Base-by-base conservation (phyloP, 352 stramenopile species). In the Phytopythium helicoides region DNA sequence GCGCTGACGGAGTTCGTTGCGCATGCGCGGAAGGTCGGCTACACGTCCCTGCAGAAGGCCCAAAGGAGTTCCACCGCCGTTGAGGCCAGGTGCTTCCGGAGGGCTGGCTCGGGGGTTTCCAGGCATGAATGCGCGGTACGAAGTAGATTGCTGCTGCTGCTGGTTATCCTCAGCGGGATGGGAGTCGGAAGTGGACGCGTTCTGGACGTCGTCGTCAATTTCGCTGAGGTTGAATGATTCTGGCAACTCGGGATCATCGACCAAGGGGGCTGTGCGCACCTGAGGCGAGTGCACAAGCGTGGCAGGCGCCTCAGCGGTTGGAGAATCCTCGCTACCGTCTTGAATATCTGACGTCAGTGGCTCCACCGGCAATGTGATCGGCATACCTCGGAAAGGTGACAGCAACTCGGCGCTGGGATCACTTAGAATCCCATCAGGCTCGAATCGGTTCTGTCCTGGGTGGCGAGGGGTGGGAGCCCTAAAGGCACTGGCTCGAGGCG, bases 351-450 rank as follows among this genome's bases (percentile, higher is more conserved):
- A n/a, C 36, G 18, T 41, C 14, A 10, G 36, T 9, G 25, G n/a
- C n/a, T 15, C 26, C 19, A 33, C 5, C 3, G 28, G 18, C 16
- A 55, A 25, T 9, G 48, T 18, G 12, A 46, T 38, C 3, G 25
- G 18, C 18, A 37, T 16, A 3, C 33, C 33, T 22, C 49, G 49
- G 48, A 64, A 73, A 19, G 62, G 64, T 2, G 45, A 49, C 21
- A 67, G 60, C 40, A 85, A 52, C 44, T 81, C 73, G 8, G 71
- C 68, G 37, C 71, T 85, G 25, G 73, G 73, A 18, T 85, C 73
- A 51, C 62, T 66, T 40, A 81, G 60, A 9, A 55, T 44, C 18
- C 62, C 40, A 26, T 38, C 64, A 39, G 66, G 54, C 41, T 69
- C 68, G 53, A 81, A 85, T 16, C 71, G 60, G 54, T 66, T 72